A percentile compares a stretch with the other conserved stretches of the same genome.
phyloP scores from a whole-genome alignment of 2,329 filamentous ascomycete genomes.

The Zymoseptoria tritici region DNA sequence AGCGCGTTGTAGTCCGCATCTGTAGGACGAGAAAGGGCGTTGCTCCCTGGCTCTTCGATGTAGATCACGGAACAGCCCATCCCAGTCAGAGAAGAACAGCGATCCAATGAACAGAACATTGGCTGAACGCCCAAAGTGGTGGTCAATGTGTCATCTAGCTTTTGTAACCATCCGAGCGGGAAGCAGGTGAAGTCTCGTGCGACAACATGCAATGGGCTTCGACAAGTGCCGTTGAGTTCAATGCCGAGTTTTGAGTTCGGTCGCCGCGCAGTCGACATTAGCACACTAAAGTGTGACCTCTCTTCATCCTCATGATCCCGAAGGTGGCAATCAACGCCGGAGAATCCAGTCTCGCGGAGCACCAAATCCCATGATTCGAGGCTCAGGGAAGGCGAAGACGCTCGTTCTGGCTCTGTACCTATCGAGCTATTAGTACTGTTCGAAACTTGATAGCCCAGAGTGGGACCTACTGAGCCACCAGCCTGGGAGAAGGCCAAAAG shows the following conservation, averaged over 20 bases:
- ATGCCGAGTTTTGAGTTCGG: not conserved
- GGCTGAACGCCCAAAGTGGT: no score
- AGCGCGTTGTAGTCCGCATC: not conserved
- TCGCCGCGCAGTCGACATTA: not conserved
- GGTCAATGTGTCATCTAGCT: no score
- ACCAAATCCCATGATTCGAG: no score
- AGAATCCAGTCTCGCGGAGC: no score
- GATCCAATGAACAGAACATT: no score
- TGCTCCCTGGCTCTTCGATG: not conserved
- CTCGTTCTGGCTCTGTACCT: no score
- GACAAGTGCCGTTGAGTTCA: not conserved
- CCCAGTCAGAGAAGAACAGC: no score
- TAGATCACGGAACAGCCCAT: not conserved
- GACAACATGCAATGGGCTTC: not conserved
- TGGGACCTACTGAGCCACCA: no score
- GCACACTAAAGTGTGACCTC: not conserved
- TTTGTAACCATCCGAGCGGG: not conserved
- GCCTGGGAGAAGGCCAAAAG: not conserved
- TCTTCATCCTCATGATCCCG: not conserved
- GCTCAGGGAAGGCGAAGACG: no score
- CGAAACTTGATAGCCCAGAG: no score
- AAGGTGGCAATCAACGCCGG: not conserved
- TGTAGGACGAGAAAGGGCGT: not conserved
- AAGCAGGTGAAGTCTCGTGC: not conserved
- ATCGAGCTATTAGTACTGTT: no score